These are phyloP conservation scores for Akanthomyces lecanii DNA, from an alignment of 2,329 filamentous ascomycete species.

Conservation along the genomic window DNA sequence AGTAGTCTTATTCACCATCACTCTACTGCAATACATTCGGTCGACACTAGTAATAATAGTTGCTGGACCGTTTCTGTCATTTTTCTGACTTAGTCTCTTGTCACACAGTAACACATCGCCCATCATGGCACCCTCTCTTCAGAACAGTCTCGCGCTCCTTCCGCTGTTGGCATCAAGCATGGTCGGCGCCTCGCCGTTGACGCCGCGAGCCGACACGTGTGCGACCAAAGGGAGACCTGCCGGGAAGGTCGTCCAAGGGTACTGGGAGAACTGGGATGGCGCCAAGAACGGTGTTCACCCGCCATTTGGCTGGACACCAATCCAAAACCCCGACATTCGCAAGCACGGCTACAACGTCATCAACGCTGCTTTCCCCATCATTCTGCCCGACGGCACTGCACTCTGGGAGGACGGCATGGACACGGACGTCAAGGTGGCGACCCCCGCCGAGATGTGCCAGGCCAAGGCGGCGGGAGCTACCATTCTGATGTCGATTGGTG, in stretches of 20 bases:
- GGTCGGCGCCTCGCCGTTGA: conserved; percentile 14
- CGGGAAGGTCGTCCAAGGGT: conserved; percentile 32
- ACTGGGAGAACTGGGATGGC: conserved; percentile 37
- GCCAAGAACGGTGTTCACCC: conserved; percentile 31
- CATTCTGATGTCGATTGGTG: conserved; percentile 33
- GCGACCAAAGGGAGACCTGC: conserved; percentile 30
- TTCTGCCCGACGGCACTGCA: conserved; percentile 31
- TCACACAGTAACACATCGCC: too few species aligned
- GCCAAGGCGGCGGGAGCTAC: conserved; percentile 33
- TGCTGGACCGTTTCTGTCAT: background rate
- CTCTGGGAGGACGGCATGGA: conserved; percentile 33
- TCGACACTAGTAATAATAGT: background rate
- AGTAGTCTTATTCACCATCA: background rate
- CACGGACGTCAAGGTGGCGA: conserved; percentile 27
- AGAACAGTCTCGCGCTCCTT: conserved; percentile 20
- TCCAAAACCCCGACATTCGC: conserved; percentile 27
- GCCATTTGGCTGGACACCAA: conserved; percentile 31
- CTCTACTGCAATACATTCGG: background rate
- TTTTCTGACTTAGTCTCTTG: background rate
- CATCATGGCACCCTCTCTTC: conserved; percentile 20
- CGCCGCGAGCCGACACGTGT: conserved; percentile 25
- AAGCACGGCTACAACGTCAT: conserved; percentile 34
- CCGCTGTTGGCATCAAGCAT: conserved; percentile 17
- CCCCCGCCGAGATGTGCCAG: conserved; percentile 30
- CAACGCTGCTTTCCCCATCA: conserved; percentile 33